Base-by-base conservation (phyloP, 805 yeast species). In the Nakazawaea holstii region DNA sequence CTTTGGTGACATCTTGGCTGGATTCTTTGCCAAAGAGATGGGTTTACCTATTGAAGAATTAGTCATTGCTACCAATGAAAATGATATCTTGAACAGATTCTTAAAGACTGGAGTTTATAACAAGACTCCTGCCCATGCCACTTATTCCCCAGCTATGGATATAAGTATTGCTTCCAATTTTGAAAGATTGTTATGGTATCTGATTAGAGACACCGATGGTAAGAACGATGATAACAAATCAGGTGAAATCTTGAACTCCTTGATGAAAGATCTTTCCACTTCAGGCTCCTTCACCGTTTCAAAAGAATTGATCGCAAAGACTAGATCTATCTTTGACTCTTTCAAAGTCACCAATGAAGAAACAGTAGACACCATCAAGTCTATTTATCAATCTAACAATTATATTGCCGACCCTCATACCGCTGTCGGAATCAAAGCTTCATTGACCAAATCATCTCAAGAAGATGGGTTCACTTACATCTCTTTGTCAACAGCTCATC, bases 121-220 rank as follows among this genome's bases (percentile, higher is more conserved):
- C 58, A 91, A 89, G 73, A 73, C 69, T 29, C 72, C 66, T 41
- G 98, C 89, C 41, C 87, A 85, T 62, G 90, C 92, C 31, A 91
- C 98, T 10, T 72, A 82, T 58, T 88, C 97, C 2, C 99, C 99
- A 53, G 99, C 99, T 39, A 94, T 94, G 99, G 99, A 94, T 67
- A 94, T 94, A 59, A 78, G 89, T 58, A 88, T 94, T 49, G 89
- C 97, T 14, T 87, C 96, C 27, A 94, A 94, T 68, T 94, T 94
- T 61, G 99, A 94, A 74, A 85, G 99, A 69, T 80, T 91, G 63
- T 73, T 94, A 56, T 94, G 99, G 99, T 90, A 87, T 62, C 77
- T 91, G 63, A 87, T 91, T 27, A 81, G 91, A 64, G 84, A 86
- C 58, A 76, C 84, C 48, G 72, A 76, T 37, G 80, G 84, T 24